Base-by-base conservation (phyloP, 129 eudicot species). In the Centrapalus pauciflorus region DNA sequence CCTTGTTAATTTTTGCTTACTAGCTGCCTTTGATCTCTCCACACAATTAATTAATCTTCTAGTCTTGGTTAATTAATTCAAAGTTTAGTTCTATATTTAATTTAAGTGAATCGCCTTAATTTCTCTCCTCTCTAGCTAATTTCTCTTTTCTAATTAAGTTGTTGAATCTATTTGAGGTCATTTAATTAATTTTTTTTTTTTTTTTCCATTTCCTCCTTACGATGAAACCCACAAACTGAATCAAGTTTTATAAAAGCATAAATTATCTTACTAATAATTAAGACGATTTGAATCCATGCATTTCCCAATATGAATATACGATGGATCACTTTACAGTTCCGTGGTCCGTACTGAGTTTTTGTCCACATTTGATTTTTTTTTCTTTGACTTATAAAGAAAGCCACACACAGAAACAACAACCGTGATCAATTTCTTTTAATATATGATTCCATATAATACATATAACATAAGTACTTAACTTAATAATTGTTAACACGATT, bases 21-120 rank as follows among this genome's bases (percentile, higher is more conserved):
- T 23, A 48, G 16, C 23, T 46, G 23, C 9, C n/a, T 21, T 10
- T 0, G 16, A 4, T 43, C 16, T 49, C 55, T 30, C 43, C 41
- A 57, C 64, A 57, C 64, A 3, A 20, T 43, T 35, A 35, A 48
- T 48, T 16, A 46, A 16, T 60, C 27, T 49, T 11, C 23, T 19
- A 20, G 34, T 45, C 40, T 59, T 9, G 2, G 8, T 48, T 25
- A 27, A 51, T 54, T 63, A 73, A 64, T 51, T 73, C 5, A 19
- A 52, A 30, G 27, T 55, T 73, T 55, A 62, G 69, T 33, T 57
- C n/a, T n/a, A n/a, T n/a, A n/a, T n/a, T n/a, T n/a, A n/a, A n/a
- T n/a, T 60, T 46, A 60, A 30, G 50, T 34, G 24, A 45, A 41
- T 30, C 12, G 43, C 38, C 11, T 55, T 56, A 48, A 14, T 28